A percentile compares a stretch with the other conserved stretches of the same genome.
These are phyloP conservation scores for Omphalotus olearius DNA, from an alignment of 1,284 basidiomycete species.

Conservation along the genomic window DNA sequence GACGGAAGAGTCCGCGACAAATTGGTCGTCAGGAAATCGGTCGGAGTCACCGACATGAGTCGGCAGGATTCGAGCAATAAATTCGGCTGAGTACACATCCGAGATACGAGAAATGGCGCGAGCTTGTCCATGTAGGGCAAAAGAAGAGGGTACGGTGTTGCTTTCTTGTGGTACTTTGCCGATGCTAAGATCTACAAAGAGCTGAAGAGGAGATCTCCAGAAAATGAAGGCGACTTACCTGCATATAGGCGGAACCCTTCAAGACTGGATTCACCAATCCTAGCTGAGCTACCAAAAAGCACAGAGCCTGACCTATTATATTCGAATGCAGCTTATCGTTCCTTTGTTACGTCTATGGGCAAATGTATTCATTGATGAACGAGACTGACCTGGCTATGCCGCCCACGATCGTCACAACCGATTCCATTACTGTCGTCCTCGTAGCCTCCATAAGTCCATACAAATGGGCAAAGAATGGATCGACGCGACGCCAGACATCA, in stretches of 20 bases:
- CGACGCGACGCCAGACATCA: conserved; percentile 17
- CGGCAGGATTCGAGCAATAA: conserved; percentile 60
- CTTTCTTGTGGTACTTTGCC: conserved; percentile 56
- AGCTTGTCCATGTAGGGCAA: conserved; percentile 69
- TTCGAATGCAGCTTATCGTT: conserved; percentile 30
- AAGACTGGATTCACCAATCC: conserved; percentile 65
- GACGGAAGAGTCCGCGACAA: conserved; percentile 66
- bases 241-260: conserved; percentile 64
- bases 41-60: conserved; percentile 50
- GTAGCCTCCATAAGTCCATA: conserved; percentile 41
- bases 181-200: conserved; percentile 52
- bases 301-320: conserved; percentile 57
- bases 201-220: conserved; percentile 9
- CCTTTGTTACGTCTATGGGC: conserved; percentile 35
- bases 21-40: conserved; percentile 68
- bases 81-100: conserved; percentile 54
- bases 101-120: conserved; percentile 61
- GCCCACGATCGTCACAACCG: conserved; percentile 55
- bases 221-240: conserved; percentile 39
- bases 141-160: conserved; percentile 60
- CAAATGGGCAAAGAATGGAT: conserved; percentile 42
- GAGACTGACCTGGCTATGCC: conserved; percentile 56
- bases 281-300: conserved; percentile 65
- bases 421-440: conserved; percentile 51
- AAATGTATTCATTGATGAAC: conserved; percentile 3